Evolutionary conservation across 2,329 filamentous ascomycete species (phyloP).

Genomic region (Claviceps digitariae): DNA sequence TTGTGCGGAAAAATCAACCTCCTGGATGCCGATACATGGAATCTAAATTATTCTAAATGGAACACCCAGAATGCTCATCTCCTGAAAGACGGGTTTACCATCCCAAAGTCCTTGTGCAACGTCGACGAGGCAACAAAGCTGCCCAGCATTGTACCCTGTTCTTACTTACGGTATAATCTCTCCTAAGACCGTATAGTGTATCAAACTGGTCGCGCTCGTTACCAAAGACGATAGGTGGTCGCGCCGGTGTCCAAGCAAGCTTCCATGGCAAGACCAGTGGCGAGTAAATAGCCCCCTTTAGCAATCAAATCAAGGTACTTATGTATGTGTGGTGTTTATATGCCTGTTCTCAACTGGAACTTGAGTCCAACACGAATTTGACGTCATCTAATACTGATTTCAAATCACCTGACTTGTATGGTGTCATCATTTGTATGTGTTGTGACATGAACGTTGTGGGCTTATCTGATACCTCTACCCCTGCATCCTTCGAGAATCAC

Average conservation of each 20-base stretch:
- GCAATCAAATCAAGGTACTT: background rate
- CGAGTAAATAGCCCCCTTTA: background rate
- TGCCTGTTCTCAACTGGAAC: background rate
- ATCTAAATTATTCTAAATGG: background rate
- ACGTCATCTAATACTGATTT: background rate
- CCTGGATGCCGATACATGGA: background rate
- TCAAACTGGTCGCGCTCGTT: background rate
- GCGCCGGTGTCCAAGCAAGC: background rate
- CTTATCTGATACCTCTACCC: background rate
- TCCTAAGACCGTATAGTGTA: background rate
- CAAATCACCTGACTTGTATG: background rate
- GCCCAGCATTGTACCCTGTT: background rate
- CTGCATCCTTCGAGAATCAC: conserved; percentile 8
- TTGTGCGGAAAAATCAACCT: background rate
- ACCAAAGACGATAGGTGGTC: background rate
- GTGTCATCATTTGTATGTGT: background rate
- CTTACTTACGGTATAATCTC: no score
- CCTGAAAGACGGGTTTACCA: background rate
- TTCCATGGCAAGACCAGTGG: background rate
- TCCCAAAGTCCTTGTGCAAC: background rate
- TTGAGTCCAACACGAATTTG: background rate
- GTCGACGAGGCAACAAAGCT: background rate
- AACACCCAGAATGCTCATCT: background rate
- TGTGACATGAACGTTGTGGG: background rate
- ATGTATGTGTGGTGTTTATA: no score